Percentiles rank a stretch among this genome's conserved stretches.
Conservation (phyloP, 257 asterid genomes). For the Buddleja alternifolia region DNA sequence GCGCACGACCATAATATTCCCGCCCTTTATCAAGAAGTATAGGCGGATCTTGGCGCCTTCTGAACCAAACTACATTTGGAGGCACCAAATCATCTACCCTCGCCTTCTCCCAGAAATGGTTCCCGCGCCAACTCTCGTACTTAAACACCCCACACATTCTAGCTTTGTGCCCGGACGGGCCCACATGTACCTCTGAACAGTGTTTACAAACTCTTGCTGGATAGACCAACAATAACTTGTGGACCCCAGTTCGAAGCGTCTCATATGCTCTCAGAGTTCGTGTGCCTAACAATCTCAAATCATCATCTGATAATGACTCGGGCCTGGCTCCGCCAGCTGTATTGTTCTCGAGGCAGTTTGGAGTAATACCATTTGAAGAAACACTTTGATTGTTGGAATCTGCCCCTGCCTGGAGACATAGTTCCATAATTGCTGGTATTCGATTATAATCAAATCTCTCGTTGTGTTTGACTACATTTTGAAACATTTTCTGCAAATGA, state of each 20-base stretch:
- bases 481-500: conserved; percentile 71
- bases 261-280: conserved; percentile 81
- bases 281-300: conserved; percentile 46
- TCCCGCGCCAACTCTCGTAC: conserved; percentile 65
- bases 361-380: conserved; percentile 18
- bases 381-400: conserved; percentile 34
- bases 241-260: conserved; percentile 63
- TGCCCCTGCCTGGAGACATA: conserved; percentile 88
- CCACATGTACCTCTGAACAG: conserved; percentile 87
- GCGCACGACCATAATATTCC: conserved; percentile 77
- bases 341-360: conserved; percentile 14
- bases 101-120: conserved; percentile 81
- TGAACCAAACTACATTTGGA: conserved; percentile 68
- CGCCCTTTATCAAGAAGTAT: conserved; percentile 73
- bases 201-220: conserved; percentile 78
- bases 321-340: neutral
- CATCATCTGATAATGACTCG: conserved; percentile 44
- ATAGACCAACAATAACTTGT: conserved; percentile 64
- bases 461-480: conserved; percentile 54
- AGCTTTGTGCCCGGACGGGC: conserved; percentile 85
- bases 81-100: conserved; percentile 77
- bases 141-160: conserved; percentile 84
- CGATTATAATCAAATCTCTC: conserved; percentile 82
- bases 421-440: conserved; percentile 76
- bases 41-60: conserved; percentile 74